Evolutionary conservation across 208 protist genomes (phyloP).

Genomic region (Histomonas meleagridis): DNA sequence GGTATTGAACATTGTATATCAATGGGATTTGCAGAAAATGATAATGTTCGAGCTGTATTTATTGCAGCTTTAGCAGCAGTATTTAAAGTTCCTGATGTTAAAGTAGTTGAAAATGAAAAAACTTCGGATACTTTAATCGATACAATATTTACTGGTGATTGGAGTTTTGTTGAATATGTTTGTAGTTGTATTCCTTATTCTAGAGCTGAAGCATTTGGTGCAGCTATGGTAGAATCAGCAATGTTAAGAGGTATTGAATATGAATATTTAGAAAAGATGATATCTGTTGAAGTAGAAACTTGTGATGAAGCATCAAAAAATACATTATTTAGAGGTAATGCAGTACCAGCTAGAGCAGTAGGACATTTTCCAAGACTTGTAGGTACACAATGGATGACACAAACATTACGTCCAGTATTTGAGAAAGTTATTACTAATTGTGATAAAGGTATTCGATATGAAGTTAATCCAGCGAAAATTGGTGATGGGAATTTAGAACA

Average conservation of each 20-base stretch:
- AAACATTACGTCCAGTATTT: background rate
- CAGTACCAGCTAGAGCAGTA: background rate
- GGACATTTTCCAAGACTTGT: background rate
- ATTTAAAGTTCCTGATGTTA: background rate
- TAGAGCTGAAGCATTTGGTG: background rate
- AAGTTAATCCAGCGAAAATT: background rate
- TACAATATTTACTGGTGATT: background rate
- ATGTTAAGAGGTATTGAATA: background rate
- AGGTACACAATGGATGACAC: background rate
- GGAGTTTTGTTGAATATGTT: background rate
- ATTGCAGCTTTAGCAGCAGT: background rate
- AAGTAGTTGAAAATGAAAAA: background rate
- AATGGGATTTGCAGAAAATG: slow-evolving; percentile 8
- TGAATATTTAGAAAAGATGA: background rate
- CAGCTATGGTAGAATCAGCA: background rate
- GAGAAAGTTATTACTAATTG: background rate
- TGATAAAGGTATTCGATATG: background rate
- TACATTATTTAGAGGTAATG: slow-evolving; percentile 20
- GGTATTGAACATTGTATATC: slow-evolving; percentile 4
- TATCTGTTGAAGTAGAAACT: background rate
- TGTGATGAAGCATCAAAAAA: background rate
- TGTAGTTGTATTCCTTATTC: background rate
- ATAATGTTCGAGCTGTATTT: background rate
- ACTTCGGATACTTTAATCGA: slow-evolving; percentile 32
- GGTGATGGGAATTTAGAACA: background rate